These are phyloP conservation scores for Psilocybe sp. DNA, from an alignment of 768 basidiomycete genomes.

Conservation along the genomic window DNA sequence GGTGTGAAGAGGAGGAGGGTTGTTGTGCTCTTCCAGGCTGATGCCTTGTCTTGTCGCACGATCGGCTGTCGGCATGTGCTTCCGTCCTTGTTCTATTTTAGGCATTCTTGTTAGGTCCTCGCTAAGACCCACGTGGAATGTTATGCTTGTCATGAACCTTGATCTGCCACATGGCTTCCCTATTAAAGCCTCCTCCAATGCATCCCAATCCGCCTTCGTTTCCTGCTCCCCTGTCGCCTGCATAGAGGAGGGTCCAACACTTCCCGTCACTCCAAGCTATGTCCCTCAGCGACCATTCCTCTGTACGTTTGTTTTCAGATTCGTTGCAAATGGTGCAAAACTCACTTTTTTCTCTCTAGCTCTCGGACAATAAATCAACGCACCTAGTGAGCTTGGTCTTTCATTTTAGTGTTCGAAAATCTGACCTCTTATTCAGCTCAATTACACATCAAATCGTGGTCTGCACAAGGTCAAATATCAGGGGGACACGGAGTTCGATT, in stretches of 20 bases:
- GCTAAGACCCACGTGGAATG: conserved; percentile 23
- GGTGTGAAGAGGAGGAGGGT: conserved; percentile 4
- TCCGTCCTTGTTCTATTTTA: conserved; percentile 20
- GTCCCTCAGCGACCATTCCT: conserved; percentile 35
- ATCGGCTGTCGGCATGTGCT: conserved; percentile 11
- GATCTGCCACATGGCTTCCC: conserved; percentile 21
- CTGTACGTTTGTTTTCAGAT: conserved; percentile 21
- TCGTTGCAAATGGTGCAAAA: not conserved
- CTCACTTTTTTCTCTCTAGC: conserved; percentile 12
- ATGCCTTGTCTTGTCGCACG: too few relatives aligned
- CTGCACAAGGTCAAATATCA: conserved; percentile 66
- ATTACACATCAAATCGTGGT: conserved; percentile 33
- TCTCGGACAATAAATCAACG: conserved; percentile 22
- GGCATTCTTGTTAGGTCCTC: conserved; percentile 23
- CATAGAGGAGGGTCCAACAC: conserved; percentile 8
- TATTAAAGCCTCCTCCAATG: conserved; percentile 21
- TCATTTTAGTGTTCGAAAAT: not conserved
- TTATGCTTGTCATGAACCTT: conserved; percentile 22
- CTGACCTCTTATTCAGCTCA: conserved; percentile 8
- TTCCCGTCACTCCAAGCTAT: conserved; percentile 13
- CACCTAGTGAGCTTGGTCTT: conserved; percentile 16
- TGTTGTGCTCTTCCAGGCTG: not conserved
- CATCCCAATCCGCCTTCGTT: conserved; percentile 7
- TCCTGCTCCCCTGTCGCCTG: conserved; percentile 10
- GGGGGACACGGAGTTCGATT: conserved; percentile 63